Evolutionary conservation across 2,329 filamentous ascomycete genomes (phyloP).

Genomic region (Talaromyces albobiverticillius): DNA sequence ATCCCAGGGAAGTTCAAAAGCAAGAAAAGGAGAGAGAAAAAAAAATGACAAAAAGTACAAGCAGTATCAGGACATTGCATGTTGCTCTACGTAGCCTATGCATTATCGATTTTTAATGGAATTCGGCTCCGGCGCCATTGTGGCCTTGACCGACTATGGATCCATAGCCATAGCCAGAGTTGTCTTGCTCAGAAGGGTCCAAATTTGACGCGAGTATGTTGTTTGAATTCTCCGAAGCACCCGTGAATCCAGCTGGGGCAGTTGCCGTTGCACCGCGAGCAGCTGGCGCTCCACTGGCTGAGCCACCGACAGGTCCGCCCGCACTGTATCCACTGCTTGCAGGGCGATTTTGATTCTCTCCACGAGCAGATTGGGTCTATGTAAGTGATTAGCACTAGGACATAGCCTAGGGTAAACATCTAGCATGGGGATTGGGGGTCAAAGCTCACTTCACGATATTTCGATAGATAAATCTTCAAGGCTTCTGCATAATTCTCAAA

Average conservation of each 20-base stretch:
- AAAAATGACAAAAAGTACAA: conserved; percentile 1
- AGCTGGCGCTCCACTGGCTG: conserved; percentile 26
- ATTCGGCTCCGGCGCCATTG: conserved; percentile 46
- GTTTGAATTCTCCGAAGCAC: conserved; percentile 41
- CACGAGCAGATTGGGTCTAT: conserved; percentile 77
- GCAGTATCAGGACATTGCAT: conserved; percentile 5
- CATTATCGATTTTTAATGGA: conserved; percentile 30
- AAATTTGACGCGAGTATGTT: conserved; percentile 44
- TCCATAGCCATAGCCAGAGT: conserved; percentile 44
- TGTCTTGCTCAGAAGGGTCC: conserved; percentile 45
- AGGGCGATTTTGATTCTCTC: conserved; percentile 61
- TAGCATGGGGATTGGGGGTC: conserved; percentile 7
- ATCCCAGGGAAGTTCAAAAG: conserved; percentile 2
- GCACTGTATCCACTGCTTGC: conserved; percentile 46
- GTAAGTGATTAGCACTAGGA: conserved; percentile 40
- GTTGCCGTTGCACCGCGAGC: conserved; percentile 28
- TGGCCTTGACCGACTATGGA: conserved; percentile 46
- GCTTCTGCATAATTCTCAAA: conserved; percentile 99
- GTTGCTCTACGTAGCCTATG: background rate
- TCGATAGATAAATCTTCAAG: conserved; percentile 94
- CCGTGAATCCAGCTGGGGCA: conserved; percentile 27
- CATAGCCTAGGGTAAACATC: conserved; percentile 35
- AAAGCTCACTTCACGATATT: conserved; percentile 89
- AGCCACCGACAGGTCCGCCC: conserved; percentile 37
- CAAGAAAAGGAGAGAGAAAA: background rate